These are phyloP conservation scores for Pyrenophora tritici-repentis DNA, from an alignment of 2,329 filamentous ascomycete genomes.

Conservation along the genomic window DNA sequence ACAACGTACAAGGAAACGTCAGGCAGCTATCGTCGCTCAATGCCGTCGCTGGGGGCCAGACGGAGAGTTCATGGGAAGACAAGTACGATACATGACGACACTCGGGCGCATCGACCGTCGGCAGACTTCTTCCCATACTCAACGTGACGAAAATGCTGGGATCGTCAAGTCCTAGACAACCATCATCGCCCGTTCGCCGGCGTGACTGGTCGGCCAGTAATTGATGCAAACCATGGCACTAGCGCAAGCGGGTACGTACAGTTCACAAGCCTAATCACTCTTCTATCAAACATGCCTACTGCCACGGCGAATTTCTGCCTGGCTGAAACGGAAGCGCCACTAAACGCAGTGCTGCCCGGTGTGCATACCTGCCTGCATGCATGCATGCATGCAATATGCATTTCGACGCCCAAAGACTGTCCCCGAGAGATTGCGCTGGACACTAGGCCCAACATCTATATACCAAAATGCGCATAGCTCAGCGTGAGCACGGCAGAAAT, in stretches of 20 bases:
- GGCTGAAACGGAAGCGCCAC: constrained; percentile 1
- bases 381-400: not conserved
- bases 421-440: not conserved
- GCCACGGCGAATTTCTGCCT: not conserved
- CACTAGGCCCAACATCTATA: constrained; percentile 5
- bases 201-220: not conserved
- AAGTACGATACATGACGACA: too few relatives aligned
- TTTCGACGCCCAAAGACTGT: not conserved
- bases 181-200: not conserved
- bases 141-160: not conserved
- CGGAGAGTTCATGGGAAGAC: too few relatives aligned
- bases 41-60: too few relatives aligned
- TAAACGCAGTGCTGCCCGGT: constrained; percentile 1
- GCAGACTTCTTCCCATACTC: too few relatives aligned
- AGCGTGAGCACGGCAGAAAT: too few relatives aligned
- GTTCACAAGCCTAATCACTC: not conserved
- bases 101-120: too few relatives aligned
- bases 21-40: too few relatives aligned
- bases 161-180: not conserved
- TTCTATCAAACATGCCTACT: too few relatives aligned
- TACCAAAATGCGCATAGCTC: not conserved
- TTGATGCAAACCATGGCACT: not conserved
- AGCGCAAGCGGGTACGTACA: not conserved
- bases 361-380: constrained; percentile 2
- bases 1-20: too few relatives aligned